Base-by-base conservation (phyloP, 2,329 filamentous ascomycete genomes). In the Ophiognomonia clavigignenti-juglandacearum region DNA sequence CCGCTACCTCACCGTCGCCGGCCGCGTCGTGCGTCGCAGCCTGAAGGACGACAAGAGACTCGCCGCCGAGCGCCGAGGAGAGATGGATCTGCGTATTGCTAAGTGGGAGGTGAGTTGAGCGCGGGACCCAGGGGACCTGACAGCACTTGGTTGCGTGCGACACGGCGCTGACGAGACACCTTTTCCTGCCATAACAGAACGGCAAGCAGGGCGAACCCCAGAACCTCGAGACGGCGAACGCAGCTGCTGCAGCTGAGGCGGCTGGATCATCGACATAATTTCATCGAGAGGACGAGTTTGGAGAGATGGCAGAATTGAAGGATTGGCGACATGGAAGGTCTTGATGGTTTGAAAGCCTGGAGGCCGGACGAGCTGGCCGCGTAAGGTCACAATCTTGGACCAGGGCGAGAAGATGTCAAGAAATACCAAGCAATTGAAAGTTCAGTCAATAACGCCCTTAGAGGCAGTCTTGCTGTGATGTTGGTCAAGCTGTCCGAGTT, bases 41-140 rank as follows among this genome's bases (percentile, higher is more conserved):
- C 80, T 98, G 70, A 96, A 97, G 81, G 93, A 98, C 66, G 88
- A 93, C 50, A 86, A 90, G 77, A 83, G 93, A 74, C 71, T 96
- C 58, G 69, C 69, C 59, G 90, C 91, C 56, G 93, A 97, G 82
- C 85, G 88, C 67, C 84, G 93, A 68, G 91, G 90, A 65, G 82
- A 90, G 71, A 85, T 85, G 73, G 92, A 97, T 47, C 73, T 98
- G 61, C 84, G 84, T 71, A 95, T 96, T 64, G 78, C 89, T 59
- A 95, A 92, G 80, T 98, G 93, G 93, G 78, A 88, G 82, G 93
- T 98, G 73, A 81, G 88, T 80, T n/a, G n/a, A n/a, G n/a, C n/a
- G n/a, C n/a, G n/a, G n/a, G n/a, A n/a, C n/a, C n/a, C n/a, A n/a
- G n/a, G n/a, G n/a, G n/a, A n/a, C n/a, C n/a, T n/a, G n/a, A n/a